Percentiles rank a stretch among this genome's conserved stretches.
phyloP scores from a whole-genome alignment of 108 stramenopile species.

The Skeletonema costatum region DNA sequence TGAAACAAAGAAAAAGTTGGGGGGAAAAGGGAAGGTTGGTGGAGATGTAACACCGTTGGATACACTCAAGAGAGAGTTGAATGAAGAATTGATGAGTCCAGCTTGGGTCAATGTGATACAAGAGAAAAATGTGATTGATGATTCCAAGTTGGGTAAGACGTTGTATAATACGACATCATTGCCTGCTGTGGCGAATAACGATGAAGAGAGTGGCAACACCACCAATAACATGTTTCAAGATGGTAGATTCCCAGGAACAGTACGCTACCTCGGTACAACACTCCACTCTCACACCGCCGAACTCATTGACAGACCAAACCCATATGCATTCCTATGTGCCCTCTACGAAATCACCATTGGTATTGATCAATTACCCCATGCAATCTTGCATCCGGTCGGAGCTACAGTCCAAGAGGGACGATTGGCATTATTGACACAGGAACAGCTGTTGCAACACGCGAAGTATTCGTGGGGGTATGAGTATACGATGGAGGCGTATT shows the following conservation, averaged over 20 bases:
- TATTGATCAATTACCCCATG: constrained; percentile 25
- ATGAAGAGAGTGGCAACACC: neutral
- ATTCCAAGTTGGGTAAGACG: constrained; percentile 8
- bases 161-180: neutral
- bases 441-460: constrained; percentile 43
- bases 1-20: constrained; percentile 18
- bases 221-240: neutral
- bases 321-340: constrained; percentile 46
- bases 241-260: constrained; percentile 9
- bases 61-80: constrained; percentile 42
- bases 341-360: constrained; percentile 44
- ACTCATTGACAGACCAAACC: constrained; percentile 14
- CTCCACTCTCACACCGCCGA: constrained; percentile 25
- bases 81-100: constrained; percentile 33
- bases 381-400: constrained; percentile 24
- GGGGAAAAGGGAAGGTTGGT: neutral
- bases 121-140: constrained; percentile 13
- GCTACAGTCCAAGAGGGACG: constrained; percentile 44
- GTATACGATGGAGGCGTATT: constrained; percentile 36
- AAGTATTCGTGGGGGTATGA: constrained; percentile 53
- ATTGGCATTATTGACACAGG: constrained; percentile 32
- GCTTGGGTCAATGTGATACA: constrained; percentile 28
- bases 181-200: neutral
- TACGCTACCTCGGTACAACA: constrained; percentile 41
- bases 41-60: constrained; percentile 29